Evolutionary conservation across 495 filamentous ascomycete genomes (phyloP).

Genomic region (Corynascus novoguineensis): DNA sequence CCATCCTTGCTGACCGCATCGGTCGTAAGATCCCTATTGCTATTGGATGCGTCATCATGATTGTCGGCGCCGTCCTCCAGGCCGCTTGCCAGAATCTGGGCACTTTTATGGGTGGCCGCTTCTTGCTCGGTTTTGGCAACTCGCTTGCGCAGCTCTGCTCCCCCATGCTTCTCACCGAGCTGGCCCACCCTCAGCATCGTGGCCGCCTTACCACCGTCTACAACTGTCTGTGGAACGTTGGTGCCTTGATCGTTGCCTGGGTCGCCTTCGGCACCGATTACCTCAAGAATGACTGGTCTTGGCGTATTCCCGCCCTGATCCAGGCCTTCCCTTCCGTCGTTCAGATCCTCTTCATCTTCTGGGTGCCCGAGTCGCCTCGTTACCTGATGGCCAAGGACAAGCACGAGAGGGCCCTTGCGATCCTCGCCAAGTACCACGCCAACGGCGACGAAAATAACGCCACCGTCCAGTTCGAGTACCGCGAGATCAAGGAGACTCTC

Average conservation of each 20-base stretch:
- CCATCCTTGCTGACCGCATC: slow-evolving; percentile 55
- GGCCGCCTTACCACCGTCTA: slow-evolving; percentile 61
- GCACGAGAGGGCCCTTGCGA: slow-evolving; percentile 54
- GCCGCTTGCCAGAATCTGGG: slow-evolving; percentile 44
- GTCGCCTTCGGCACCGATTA: slow-evolving; percentile 48
- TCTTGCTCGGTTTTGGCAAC: slow-evolving; percentile 55
- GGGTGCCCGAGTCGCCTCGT: slow-evolving; percentile 56
- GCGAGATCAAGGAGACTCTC: slow-evolving; percentile 55
- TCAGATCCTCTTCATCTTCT: slow-evolving; percentile 49
- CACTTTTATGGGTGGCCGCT: slow-evolving; percentile 36
- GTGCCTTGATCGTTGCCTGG: slow-evolving; percentile 50
- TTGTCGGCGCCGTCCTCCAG: slow-evolving; percentile 55
- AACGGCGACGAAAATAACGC: slow-evolving; percentile 52
- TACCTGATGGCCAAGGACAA: slow-evolving; percentile 62
- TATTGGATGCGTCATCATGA: slow-evolving; percentile 59
- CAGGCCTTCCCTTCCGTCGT: slow-evolving; percentile 50
- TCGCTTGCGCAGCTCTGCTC: slow-evolving; percentile 56
- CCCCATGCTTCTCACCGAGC: slow-evolving; percentile 59
- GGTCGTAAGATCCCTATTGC: slow-evolving; percentile 58
- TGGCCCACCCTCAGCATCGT: slow-evolving; percentile 62
- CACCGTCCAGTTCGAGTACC: slow-evolving; percentile 55
- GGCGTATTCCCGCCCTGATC: slow-evolving; percentile 51
- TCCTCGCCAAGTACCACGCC: slow-evolving; percentile 54
- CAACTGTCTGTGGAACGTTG: slow-evolving; percentile 60
- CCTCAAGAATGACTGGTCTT: slow-evolving; percentile 47